These are phyloP conservation scores for Talaromyces sp. DNA, from an alignment of 2,329 filamentous ascomycete genomes.

Conservation along the genomic window DNA sequence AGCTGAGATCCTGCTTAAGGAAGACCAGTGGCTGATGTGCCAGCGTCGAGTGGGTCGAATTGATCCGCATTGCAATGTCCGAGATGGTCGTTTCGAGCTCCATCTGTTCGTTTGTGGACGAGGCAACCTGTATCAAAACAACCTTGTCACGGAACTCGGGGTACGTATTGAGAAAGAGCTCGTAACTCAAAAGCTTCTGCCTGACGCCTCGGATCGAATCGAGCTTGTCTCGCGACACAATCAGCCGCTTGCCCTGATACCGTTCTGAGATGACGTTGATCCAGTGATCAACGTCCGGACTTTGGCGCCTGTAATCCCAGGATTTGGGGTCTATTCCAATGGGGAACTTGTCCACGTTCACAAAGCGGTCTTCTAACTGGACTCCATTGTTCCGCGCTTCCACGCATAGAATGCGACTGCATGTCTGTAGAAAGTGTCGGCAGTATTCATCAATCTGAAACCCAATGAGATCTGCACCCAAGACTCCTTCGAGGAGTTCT, in stretches of 20 bases:
- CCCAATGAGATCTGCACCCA: conserved; percentile 85
- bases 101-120: conserved; percentile 80
- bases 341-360: conserved; percentile 77
- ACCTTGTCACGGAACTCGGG: conserved; percentile 83
- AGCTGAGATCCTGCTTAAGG: conserved; percentile 89
- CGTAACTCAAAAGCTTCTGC: conserved; percentile 87
- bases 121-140: conserved; percentile 88
- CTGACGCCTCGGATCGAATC: conserved; percentile 88
- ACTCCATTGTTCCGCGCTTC: conserved; percentile 85
- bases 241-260: conserved; percentile 82
- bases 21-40: conserved; percentile 92
- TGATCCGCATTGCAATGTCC: conserved; percentile 91
- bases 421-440: conserved; percentile 91
- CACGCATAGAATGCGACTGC: conserved; percentile 82
- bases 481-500: conserved; percentile 82
- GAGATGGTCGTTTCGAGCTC: conserved; percentile 85
- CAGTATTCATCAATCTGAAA: conserved; percentile 94
- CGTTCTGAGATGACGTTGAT: conserved; percentile 72
- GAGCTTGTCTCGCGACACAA: conserved; percentile 90
- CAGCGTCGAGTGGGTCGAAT: conserved; percentile 83
- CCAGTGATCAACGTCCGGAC: conserved; percentile 71
- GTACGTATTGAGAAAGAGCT: conserved; percentile 90
- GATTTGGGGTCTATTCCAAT: conserved; percentile 87
- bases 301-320: conserved; percentile 64
- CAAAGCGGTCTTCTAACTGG: conserved; percentile 86